A percentile compares a stretch with the other conserved stretches of the same genome.
Evolutionary conservation across 495 filamentous ascomycete genomes (phyloP).

Genomic region (Daldinia decipiens): DNA sequence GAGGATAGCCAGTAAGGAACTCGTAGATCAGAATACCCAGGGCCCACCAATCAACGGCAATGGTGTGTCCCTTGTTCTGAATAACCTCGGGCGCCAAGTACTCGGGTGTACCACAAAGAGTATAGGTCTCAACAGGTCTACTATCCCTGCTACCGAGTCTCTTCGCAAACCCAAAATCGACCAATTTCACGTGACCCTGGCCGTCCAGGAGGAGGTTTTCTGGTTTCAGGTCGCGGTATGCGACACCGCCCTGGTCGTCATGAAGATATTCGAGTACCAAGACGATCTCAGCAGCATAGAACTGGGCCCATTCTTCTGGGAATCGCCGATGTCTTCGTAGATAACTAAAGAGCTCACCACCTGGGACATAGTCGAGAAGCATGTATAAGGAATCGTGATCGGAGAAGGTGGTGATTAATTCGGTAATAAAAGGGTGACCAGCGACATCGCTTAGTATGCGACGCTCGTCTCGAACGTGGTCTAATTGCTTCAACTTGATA

Average conservation of each 20-base stretch:
- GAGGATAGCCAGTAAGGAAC: slow-evolving; percentile 93
- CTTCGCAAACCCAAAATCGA: slow-evolving; percentile 99
- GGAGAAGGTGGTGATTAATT: slow-evolving; percentile 88
- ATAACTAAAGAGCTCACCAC: slow-evolving; percentile 95
- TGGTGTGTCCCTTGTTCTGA: slow-evolving; percentile 91
- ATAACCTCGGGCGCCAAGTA: slow-evolving; percentile 98
- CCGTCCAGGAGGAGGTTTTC: slow-evolving; percentile 95
- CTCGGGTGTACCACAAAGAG: slow-evolving; percentile 94
- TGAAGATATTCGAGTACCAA: slow-evolving; percentile 93
- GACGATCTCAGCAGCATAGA: slow-evolving; percentile 96
- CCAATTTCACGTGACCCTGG: slow-evolving; percentile 92
- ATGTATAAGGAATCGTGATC: slow-evolving; percentile 91
- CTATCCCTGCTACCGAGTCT: slow-evolving; percentile 65
- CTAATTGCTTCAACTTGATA: slow-evolving; percentile 95
- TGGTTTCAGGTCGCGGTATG: slow-evolving; percentile 95
- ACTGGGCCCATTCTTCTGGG: slow-evolving; percentile 82
- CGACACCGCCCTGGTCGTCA: slow-evolving; percentile 81
- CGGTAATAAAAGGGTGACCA: slow-evolving; percentile 95
- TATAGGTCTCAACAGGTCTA: slow-evolving; percentile 84
- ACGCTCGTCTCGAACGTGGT: slow-evolving; percentile 95
- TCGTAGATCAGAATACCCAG: slow-evolving; percentile 96
- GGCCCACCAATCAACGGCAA: slow-evolving; percentile 99
- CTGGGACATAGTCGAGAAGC: slow-evolving; percentile 92
- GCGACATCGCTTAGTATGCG: slow-evolving; percentile 85
- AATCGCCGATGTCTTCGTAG: slow-evolving; percentile 86